Conservation (phyloP, 768 basidiomycete genomes). For the Lyophyllum decastes region DNA sequence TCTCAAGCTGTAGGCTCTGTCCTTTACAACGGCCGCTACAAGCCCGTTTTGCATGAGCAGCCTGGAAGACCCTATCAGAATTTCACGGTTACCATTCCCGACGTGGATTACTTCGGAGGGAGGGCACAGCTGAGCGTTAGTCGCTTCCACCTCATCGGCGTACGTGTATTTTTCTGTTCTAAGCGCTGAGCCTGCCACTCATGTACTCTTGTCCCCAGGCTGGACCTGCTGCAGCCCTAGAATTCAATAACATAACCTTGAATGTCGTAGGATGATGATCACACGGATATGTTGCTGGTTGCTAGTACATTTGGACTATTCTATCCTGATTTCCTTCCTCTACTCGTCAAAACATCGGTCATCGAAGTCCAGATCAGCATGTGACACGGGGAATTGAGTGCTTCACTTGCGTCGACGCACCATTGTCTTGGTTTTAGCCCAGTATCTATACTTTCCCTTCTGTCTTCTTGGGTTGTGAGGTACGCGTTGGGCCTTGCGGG, state of each 20-base stretch:
- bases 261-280: slow-evolving; percentile 10
- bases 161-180: slow-evolving; percentile 12
- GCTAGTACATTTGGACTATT: background rate
- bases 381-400: background rate
- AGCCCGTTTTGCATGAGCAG: slow-evolving; percentile 31
- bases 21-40: slow-evolving; percentile 41
- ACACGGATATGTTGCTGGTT: background rate
- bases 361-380: background rate
- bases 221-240: slow-evolving; percentile 27
- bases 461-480: too few species aligned
- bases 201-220: slow-evolving; percentile 18
- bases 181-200: background rate
- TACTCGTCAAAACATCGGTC: background rate
- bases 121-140: slow-evolving; percentile 27
- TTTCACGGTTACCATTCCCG: slow-evolving; percentile 38
- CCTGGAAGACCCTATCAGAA: slow-evolving; percentile 42
- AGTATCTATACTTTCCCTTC: too few species aligned
- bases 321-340: background rate
- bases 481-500: too few species aligned
- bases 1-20: slow-evolving; percentile 33
- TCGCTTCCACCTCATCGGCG: slow-evolving; percentile 35
- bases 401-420: background rate
- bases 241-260: slow-evolving; percentile 26
- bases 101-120: slow-evolving; percentile 19
- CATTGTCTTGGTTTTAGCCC: too few species aligned